These are phyloP conservation scores for Juglanconis sp. DNA, from an alignment of 2,329 filamentous ascomycete species.

Conservation along the genomic window DNA sequence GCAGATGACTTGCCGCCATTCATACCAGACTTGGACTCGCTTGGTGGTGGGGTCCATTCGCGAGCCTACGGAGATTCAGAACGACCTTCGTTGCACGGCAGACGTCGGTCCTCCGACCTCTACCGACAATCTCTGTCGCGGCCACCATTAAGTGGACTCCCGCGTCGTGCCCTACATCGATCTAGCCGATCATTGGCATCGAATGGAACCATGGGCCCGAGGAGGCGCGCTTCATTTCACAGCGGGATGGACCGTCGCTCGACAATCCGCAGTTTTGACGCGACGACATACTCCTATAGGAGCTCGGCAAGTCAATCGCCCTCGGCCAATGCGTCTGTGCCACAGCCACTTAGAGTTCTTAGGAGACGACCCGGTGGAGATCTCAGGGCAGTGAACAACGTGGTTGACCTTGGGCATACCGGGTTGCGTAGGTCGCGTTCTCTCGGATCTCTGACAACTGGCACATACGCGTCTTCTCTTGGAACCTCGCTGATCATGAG, in stretches of 20 bases:
- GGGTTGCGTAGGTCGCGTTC: conserved; percentile 53
- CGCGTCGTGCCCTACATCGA: conserved; percentile 42
- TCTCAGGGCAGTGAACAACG: conserved; percentile 64
- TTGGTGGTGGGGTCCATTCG: conserved; percentile 23
- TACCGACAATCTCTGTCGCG: conserved; percentile 30
- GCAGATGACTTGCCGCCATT: conserved; percentile 44
- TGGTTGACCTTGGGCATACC: conserved; percentile 55
- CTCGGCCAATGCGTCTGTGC: conserved; percentile 41
- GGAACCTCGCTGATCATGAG: conserved; percentile 54
- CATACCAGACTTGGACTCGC: conserved; percentile 43
- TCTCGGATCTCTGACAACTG: conserved; percentile 54
- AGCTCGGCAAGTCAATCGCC: conserved; percentile 41
- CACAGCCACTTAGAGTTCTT: conserved; percentile 59
- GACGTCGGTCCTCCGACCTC: conserved; percentile 26
- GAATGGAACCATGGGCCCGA: conserved; percentile 47
- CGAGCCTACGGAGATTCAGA: conserved; percentile 31
- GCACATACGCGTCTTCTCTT: conserved; percentile 54
- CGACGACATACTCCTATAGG: conserved; percentile 50
- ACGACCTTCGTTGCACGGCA: conserved; percentile 30
- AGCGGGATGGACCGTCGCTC: conserved; percentile 50
- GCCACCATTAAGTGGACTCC: conserved; percentile 31
- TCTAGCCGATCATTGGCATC: conserved; percentile 50
- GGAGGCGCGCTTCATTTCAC: conserved; percentile 58
- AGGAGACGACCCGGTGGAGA: conserved; percentile 73
- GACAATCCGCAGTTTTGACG: conserved; percentile 59